Evolutionary conservation across 768 basidiomycete genomes (phyloP).

Genomic region (Galerina sulciceps): DNA sequence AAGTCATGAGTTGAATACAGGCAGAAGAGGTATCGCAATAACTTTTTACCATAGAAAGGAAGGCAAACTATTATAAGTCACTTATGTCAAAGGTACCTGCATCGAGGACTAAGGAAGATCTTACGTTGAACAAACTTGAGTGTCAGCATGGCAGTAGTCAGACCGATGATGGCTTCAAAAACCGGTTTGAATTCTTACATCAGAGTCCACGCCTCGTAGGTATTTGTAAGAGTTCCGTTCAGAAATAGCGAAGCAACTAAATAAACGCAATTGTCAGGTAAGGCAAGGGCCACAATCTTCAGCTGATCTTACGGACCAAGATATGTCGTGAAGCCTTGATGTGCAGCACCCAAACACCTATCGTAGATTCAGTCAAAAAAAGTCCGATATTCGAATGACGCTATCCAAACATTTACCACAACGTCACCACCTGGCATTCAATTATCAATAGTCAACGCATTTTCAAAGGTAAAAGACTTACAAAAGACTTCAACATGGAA

Average conservation of each 20-base stretch:
- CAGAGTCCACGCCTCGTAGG: background rate
- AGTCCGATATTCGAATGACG: background rate
- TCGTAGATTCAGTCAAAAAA: background rate
- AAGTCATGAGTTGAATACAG: background rate
- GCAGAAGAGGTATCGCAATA: background rate
- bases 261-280: background rate
- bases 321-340: background rate
- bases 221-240: background rate
- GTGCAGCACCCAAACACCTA: background rate
- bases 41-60: background rate
- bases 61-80: background rate
- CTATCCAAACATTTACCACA: background rate
- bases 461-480: background rate
- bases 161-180: background rate
- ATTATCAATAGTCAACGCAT: background rate
- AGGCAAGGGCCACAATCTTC: background rate
- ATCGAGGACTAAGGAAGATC: background rate
- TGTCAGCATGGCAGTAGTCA: background rate
- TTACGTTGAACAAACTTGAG: constrained; percentile 1
- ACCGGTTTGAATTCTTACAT: background rate
- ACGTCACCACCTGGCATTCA: background rate
- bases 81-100: background rate
- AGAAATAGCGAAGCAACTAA: background rate
- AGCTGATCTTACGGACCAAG: background rate
- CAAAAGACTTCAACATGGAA: background rate